These are phyloP conservation scores for Vanilla planifolia DNA, from an alignment of 106 monocot genomes.

Conservation along the genomic window DNA sequence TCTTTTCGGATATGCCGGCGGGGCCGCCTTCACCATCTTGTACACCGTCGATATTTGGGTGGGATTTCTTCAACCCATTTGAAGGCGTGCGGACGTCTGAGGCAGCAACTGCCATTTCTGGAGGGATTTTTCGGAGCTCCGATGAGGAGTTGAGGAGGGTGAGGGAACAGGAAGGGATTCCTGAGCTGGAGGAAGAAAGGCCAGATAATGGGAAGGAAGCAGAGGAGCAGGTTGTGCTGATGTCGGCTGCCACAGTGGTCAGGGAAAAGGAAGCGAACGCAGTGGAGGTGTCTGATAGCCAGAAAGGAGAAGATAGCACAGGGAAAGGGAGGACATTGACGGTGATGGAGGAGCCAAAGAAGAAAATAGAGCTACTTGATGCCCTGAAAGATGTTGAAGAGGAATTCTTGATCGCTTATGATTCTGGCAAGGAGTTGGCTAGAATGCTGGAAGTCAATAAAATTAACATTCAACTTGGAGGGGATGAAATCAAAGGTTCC, in stretches of 20 bases:
- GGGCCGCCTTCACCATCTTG: constrained; percentile 23
- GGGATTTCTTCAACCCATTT: constrained; percentile 99
- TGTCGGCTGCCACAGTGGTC: constrained; percentile 1
- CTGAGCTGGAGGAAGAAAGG: constrained; percentile 58
- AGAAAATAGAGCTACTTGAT: constrained; percentile 76
- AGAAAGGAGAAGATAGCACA: neutral
- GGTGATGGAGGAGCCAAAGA: constrained; percentile 22
- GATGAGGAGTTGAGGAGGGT: constrained; percentile 73
- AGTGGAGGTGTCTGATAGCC: constrained; percentile 1
- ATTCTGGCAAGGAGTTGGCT: constrained; percentile 81
- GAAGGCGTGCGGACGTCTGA: constrained; percentile 35
- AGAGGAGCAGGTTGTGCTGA: constrained; percentile 3
- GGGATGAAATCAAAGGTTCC: constrained; percentile 69
- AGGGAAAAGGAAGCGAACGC: constrained; percentile 8
- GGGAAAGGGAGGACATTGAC: constrained; percentile 39
- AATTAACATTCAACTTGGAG: constrained; percentile 18
- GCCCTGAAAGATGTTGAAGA: constrained; percentile 79
- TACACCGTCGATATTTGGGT: constrained; percentile 40
- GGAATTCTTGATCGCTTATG: constrained; percentile 77
- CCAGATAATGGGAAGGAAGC: neutral
- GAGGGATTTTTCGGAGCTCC: constrained; percentile 27
- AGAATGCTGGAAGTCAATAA: constrained; percentile 76
- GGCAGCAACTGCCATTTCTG: constrained; percentile 26
- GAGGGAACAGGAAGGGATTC: constrained; percentile 86
- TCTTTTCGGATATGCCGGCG: constrained; percentile 15